Evolutionary conservation across 2,329 filamentous ascomycete genomes (phyloP).

Genomic region (Aspergillus floridensis): DNA sequence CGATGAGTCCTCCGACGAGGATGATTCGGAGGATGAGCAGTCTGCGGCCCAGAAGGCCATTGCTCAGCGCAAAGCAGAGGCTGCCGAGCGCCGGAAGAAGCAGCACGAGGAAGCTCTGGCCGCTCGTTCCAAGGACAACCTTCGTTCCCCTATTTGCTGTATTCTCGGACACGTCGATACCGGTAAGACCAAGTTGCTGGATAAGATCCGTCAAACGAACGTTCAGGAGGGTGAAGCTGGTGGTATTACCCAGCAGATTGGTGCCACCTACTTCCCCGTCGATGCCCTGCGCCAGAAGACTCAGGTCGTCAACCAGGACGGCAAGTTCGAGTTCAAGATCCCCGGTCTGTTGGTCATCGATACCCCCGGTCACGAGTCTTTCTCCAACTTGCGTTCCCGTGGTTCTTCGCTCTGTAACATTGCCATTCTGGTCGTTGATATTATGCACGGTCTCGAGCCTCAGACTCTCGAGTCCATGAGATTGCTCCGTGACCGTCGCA

Average conservation of each 20-base stretch:
- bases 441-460: slow-evolving; percentile 98
- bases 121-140: slow-evolving; percentile 86
- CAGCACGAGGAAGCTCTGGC: slow-evolving; percentile 89
- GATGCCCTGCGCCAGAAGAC: slow-evolving; percentile 93
- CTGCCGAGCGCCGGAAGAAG: slow-evolving; percentile 81
- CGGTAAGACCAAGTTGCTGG: slow-evolving; percentile 97
- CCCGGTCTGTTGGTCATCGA: slow-evolving; percentile 96
- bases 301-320: slow-evolving; percentile 85
- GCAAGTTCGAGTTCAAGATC: slow-evolving; percentile 92
- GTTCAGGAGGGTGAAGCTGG: slow-evolving; percentile 98
- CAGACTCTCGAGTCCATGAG: slow-evolving; percentile 98
- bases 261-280: slow-evolving; percentile 97
- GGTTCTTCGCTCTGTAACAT: slow-evolving; percentile 99
- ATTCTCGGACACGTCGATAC: slow-evolving; percentile 99
- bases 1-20: slow-evolving; percentile 46
- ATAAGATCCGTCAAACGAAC: slow-evolving; percentile 98
- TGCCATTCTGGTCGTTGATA: slow-evolving; percentile 97
- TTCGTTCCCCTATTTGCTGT: slow-evolving; percentile 98
- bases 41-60: slow-evolving; percentile 72
- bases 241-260: slow-evolving; percentile 99
- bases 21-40: slow-evolving; percentile 60
- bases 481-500: slow-evolving; percentile 86
- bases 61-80: slow-evolving; percentile 79
- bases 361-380: slow-evolving; percentile 99
- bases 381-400: slow-evolving; percentile 94